These are phyloP conservation scores for Fusarium nodosum DNA, from an alignment of 2,329 filamentous ascomycete species.

Conservation along the genomic window DNA sequence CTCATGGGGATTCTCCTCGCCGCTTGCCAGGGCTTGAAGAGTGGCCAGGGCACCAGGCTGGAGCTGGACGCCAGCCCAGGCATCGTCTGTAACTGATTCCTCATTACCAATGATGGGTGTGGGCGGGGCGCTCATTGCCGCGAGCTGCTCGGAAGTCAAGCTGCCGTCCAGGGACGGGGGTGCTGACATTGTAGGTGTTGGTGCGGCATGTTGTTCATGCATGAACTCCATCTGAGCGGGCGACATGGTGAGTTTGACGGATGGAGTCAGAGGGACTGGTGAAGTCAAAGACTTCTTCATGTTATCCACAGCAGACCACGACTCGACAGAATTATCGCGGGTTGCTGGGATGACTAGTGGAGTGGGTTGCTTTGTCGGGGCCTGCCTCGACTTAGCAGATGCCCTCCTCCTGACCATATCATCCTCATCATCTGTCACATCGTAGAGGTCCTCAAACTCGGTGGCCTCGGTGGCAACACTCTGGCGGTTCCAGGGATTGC, in stretches of 20 bases:
- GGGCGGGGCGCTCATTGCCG: slow-evolving; percentile 83
- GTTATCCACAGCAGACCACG: slow-evolving; percentile 61
- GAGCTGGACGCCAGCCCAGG: slow-evolving; percentile 81
- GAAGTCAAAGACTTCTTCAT: slow-evolving; percentile 65
- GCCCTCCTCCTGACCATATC: slow-evolving; percentile 48
- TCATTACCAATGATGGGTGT: slow-evolving; percentile 79
- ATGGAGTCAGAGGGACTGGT: slow-evolving; percentile 73
- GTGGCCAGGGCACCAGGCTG: slow-evolving; percentile 86
- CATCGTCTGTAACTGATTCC: slow-evolving; percentile 67
- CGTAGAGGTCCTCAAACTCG: slow-evolving; percentile 89
- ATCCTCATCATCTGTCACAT: slow-evolving; percentile 84
- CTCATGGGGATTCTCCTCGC: slow-evolving; percentile 73
- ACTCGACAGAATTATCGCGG: slow-evolving; percentile 54
- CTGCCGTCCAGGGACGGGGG: slow-evolving; percentile 93
- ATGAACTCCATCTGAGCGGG: slow-evolving; percentile 81
- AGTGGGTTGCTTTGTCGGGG: slow-evolving; percentile 54
- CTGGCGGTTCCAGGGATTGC: slow-evolving; percentile 73
- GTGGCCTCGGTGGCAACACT: slow-evolving; percentile 75
- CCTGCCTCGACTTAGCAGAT: slow-evolving; percentile 59
- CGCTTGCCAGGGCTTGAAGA: slow-evolving; percentile 77
- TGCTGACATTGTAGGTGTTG: slow-evolving; percentile 80
- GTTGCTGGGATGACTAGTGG: slow-evolving; percentile 67
- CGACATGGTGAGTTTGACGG: slow-evolving; percentile 79
- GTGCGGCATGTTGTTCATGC: slow-evolving; percentile 70
- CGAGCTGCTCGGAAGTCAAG: slow-evolving; percentile 87